phyloP scores from a whole-genome alignment of 129 eudicot genomes.

The Chrysanthemum makinoi region DNA sequence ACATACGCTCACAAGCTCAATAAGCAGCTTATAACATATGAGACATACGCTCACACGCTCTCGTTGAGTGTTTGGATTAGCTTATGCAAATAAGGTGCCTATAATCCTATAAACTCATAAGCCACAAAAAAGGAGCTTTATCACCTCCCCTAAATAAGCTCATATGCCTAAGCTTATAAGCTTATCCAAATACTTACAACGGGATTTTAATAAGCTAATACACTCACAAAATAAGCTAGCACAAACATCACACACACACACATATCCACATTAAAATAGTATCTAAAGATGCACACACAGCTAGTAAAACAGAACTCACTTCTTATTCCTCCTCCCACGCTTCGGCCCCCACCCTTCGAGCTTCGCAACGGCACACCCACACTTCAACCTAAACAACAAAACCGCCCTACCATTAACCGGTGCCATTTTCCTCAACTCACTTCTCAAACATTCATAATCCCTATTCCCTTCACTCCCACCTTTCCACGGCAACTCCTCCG shows the following conservation, averaged over 20 bases:
- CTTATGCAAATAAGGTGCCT: too few relatives aligned
- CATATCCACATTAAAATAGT: neutral
- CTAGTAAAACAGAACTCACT: constrained; percentile 52
- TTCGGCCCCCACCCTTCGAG: constrained; percentile 82
- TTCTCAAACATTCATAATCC: constrained; percentile 82
- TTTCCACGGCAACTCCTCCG: constrained; percentile 84
- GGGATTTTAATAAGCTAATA: too few relatives aligned
- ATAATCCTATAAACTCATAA: too few relatives aligned
- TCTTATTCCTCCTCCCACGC: constrained; percentile 58
- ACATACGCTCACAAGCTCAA: neutral
- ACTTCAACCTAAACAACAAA: constrained; percentile 61
- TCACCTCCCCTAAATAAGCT: too few relatives aligned
- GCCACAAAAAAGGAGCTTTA: too few relatives aligned
- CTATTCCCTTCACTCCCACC: constrained; percentile 69
- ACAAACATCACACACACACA: neutral
- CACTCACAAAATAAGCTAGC: too few relatives aligned
- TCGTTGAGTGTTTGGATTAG: too few relatives aligned
- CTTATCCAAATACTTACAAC: too few relatives aligned
- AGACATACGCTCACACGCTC: too few relatives aligned
- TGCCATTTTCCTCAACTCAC: constrained; percentile 94
- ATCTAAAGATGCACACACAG: constrained; percentile 20
- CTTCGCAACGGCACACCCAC: constrained; percentile 87
- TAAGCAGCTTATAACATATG: neutral
- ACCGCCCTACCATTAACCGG: constrained; percentile 88
- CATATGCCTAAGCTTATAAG: too few relatives aligned